Evolutionary conservation across 2,329 filamentous ascomycete genomes (phyloP), one percentile per base, ranked within the genome.

Genomic region (Alternaria viburni): DNA sequence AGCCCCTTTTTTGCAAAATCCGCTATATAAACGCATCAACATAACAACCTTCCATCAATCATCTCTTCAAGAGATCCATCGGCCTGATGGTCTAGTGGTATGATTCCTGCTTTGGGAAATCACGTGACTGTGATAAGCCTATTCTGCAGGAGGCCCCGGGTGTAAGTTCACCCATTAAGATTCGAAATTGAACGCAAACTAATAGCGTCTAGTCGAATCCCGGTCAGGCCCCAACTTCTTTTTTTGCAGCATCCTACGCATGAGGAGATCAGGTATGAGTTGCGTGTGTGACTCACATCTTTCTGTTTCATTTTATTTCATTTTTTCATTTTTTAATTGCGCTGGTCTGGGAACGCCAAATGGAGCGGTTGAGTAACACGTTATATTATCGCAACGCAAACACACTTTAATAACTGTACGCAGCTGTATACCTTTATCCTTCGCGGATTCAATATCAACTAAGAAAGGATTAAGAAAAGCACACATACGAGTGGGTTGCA

Each of bases 121-220:
- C 32, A 36, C 32, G 32, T 36, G 32, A 36, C 7, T 6, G 32
- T 36, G 32, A 32, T 36, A 36, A n/a, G 32, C 32, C 62, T 67
- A 66, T 63, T 69, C 66, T 73, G 70, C 70, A 71, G 66, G 70
- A 73, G 73, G 71, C 67, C 71, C 71, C 73, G 71, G 68, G 71
- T 74, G 68, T 69, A 69, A 68, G 68, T 62, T 64, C 68, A 69
- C 32, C 58, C 68, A 65, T 51, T 25, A 30, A 54, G 68, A 45
- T 67, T 69, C 66, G 57, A 32, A 5, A n/a, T 13, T 1, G 36
- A 59, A 44, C 45, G 45, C 47, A 7, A 41, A 47, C 68, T 69
- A 69, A 69, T 43, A 50, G 54, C 59, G 51, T 49, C 45, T 44
- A 69, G 68, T 75, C 71, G 67, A 75, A 70, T 72, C 73, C 67